Base-by-base conservation (phyloP, 2,329 filamentous ascomycete genomes). In the Penicillium aurantiogriseum region DNA sequence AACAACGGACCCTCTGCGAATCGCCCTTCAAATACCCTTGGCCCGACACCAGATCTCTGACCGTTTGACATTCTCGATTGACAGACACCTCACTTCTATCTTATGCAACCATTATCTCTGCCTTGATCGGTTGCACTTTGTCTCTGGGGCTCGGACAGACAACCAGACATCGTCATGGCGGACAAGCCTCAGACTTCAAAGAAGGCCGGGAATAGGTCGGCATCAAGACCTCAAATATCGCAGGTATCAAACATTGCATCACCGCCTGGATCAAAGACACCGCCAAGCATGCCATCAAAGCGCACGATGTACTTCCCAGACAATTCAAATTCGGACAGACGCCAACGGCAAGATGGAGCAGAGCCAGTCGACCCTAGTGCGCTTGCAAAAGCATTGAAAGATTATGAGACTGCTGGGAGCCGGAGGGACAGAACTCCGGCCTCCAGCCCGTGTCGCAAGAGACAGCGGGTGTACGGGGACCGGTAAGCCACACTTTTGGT, bases 391-490 rank as follows among this genome's bases (percentile, higher is more conserved):
- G 85, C 85, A 27, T 74, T 89, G 62, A 83, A 84, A 66, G 81
- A 85, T 44, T 82, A 85, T 62, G 85, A 88, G 64, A 81, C 85
- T 57, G 80, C 80, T 13, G 83, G 83, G n/a, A 79, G 79, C 58
- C 77, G 79, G 46, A 76, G 85, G 67, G 85, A 87, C 63, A 80
- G 81, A 56, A 88, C 86, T 31, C 86, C 87, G 4, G 83, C 80
- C 43, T 81, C 83, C 31, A 89, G 86, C 71, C 87, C 87, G 5
- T 88, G 85, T 71, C 79, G 87, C 60, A 90, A 90, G 74, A 80
- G 86, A 62, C 86, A 88, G 71, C 80, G 86, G 61, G 78, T 88
- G 19, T 88, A 89, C 69, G 85, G 85, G 51, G 81, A 84, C 62
- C 79, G 81, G 88, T 90, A 62, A 68, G 80, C 71, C 6, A 38